phyloP scores from a whole-genome alignment of 2,329 filamentous ascomycete species.

The Hirsutella thompsonii region DNA sequence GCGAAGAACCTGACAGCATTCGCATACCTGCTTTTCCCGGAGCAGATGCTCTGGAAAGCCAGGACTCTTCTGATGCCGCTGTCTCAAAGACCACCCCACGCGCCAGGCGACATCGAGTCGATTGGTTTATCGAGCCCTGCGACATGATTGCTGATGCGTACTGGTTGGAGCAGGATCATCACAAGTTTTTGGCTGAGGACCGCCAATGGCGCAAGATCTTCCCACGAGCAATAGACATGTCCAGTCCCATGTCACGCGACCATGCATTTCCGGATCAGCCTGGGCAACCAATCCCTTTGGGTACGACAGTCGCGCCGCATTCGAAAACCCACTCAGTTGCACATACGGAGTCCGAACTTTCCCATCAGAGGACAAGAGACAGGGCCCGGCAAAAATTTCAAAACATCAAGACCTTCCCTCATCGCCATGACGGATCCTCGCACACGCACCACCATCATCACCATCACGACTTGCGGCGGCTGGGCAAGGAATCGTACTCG shows the following conservation, averaged over 20 bases:
- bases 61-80: constrained; percentile 28
- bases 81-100: constrained; percentile 38
- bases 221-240: constrained; percentile 22
- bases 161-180: constrained; percentile 74
- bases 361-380: constrained; percentile 40
- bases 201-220: constrained; percentile 64
- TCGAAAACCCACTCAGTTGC: constrained; percentile 9
- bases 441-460: constrained; percentile 18
- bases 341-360: constrained; percentile 25
- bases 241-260: constrained; percentile 18
- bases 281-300: constrained; percentile 13
- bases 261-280: constrained; percentile 12
- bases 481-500: constrained; percentile 38
- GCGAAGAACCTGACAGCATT: constrained; percentile 10
- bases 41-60: constrained; percentile 30
- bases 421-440: constrained; percentile 36
- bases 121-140: constrained; percentile 74
- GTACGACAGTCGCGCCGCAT: constrained; percentile 11
- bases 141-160: constrained; percentile 83
- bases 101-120: constrained; percentile 59
- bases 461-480: constrained; percentile 38
- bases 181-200: constrained; percentile 74
- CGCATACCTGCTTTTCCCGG: constrained; percentile 31
- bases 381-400: constrained; percentile 48
- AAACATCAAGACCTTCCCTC: constrained; percentile 39